phyloP scores from a whole-genome alignment of 805 yeast genomes.

The Nakazawaea ishiwadae region DNA sequence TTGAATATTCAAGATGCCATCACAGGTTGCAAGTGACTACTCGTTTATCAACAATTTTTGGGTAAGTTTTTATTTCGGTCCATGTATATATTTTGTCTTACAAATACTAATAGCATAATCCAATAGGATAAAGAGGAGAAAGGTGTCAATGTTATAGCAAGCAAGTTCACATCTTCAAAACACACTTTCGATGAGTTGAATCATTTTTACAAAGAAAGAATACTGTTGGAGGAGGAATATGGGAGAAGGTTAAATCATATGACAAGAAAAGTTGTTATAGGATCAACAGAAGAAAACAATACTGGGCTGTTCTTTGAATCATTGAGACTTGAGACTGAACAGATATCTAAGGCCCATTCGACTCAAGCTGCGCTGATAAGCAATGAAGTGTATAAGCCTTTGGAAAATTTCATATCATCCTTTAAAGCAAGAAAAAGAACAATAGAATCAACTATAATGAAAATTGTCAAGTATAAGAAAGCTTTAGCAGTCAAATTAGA shows the following conservation, averaged over 20 bases:
- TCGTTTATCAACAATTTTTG: constrained; percentile 44
- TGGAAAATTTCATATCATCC: constrained; percentile 45
- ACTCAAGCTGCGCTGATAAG: constrained; percentile 46
- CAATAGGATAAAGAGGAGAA: constrained; percentile 55
- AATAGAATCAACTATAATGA: constrained; percentile 51
- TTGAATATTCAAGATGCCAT: neutral
- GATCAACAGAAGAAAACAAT: constrained; percentile 56
- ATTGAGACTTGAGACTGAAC: constrained; percentile 52
- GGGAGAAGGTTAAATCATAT: constrained; percentile 48
- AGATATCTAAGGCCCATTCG: constrained; percentile 52
- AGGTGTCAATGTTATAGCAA: constrained; percentile 52
- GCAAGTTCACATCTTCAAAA: constrained; percentile 54
- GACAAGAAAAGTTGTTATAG: constrained; percentile 40
- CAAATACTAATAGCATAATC: no score
- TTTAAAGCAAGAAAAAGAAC: constrained; percentile 52
- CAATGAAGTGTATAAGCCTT: constrained; percentile 46
- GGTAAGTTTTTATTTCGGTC: constrained; percentile 26
- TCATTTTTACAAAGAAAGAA: constrained; percentile 47
- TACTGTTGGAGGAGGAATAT: constrained; percentile 71
- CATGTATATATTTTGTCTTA: constrained; percentile 18
- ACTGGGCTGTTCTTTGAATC: constrained; percentile 55
- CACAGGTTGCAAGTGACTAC: constrained; percentile 8
- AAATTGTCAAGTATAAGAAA: constrained; percentile 44
- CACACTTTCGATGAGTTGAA: constrained; percentile 50
- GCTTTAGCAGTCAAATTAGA: constrained; percentile 32